These are phyloP conservation scores for Sesbania bispinosa DNA, from an alignment of 306 rosid genomes.

Conservation along the genomic window DNA sequence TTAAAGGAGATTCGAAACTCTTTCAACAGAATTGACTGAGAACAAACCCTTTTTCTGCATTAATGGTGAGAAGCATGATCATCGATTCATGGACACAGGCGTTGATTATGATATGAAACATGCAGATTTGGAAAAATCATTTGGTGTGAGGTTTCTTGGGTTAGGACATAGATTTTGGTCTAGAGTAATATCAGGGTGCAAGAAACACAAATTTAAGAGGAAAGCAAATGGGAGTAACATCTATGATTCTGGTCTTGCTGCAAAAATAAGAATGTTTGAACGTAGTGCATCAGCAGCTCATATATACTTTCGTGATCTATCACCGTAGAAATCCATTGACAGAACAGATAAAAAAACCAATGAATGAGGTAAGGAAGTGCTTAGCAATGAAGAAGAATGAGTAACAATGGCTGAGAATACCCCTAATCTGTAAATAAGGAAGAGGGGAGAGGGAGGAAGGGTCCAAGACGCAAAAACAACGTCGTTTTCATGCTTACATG, in stretches of 20 bases:
- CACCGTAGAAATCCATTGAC: no score
- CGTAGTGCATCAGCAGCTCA: no score
- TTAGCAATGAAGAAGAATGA: no score
- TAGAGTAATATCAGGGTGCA: constrained; percentile 45
- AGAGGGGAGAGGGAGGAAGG: no score
- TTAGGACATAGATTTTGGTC: constrained; percentile 71
- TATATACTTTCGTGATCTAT: no score
- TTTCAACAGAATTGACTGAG: constrained; percentile 24
- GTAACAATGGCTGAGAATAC: no score
- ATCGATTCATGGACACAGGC: constrained; percentile 78
- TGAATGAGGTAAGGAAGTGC: no score
- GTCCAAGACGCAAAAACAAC: no score
- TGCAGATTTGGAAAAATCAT: no score
- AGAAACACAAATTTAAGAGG: constrained; percentile 57
- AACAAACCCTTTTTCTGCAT: constrained; percentile 45
- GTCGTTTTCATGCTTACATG: no score
- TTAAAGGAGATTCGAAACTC: constrained; percentile 38
- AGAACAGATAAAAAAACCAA: no score
- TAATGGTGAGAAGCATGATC: constrained; percentile 74
- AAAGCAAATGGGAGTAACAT: constrained; percentile 52
- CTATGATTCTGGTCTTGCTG: constrained; percentile 37
- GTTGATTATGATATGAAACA: constrained; percentile 71
- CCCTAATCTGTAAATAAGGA: no score
- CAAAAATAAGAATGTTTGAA: constrained; percentile 66
- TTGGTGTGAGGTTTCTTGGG: constrained; percentile 70